Percentiles rank a stretch among this genome's conserved stretches.
phyloP scores from a whole-genome alignment of 2,329 filamentous ascomycete genomes.

The Parascedosporium putredinis region DNA sequence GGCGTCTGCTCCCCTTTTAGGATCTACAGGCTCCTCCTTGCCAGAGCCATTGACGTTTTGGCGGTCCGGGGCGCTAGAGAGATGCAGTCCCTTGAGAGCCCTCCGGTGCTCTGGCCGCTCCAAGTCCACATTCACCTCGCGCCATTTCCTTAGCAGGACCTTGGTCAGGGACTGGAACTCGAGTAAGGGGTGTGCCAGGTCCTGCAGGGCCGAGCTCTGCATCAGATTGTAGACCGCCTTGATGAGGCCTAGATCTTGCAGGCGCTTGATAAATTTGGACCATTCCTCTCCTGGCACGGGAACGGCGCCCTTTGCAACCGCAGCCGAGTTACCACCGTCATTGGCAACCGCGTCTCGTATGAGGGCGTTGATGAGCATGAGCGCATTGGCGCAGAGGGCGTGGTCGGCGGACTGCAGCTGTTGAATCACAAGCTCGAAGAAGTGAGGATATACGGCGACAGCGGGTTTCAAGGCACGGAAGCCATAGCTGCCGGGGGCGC shows the following conservation, averaged over 20 bases:
- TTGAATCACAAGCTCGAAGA: conserved; percentile 86
- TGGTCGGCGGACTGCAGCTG: conserved; percentile 91
- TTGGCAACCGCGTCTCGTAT: conserved; percentile 83
- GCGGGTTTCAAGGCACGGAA: conserved; percentile 88
- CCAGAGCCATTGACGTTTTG: conserved; percentile 26
- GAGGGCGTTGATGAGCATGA: conserved; percentile 90
- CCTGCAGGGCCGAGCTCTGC: conserved; percentile 86
- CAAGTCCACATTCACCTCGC: conserved; percentile 71
- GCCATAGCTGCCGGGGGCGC: conserved; percentile 57
- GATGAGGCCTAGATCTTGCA: conserved; percentile 89
- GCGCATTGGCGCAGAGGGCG: conserved; percentile 84
- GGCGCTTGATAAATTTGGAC: conserved; percentile 86
- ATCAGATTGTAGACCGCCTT: conserved; percentile 86
- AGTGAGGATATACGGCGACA: conserved; percentile 82
- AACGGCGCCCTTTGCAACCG: conserved; percentile 17
- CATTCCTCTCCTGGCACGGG: conserved; percentile 56
- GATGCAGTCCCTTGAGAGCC: conserved; percentile 74
- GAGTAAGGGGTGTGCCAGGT: conserved; percentile 77
- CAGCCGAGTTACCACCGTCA: conserved; percentile 41
- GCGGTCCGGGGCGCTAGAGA: conserved; percentile 65
- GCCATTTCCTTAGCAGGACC: conserved; percentile 77
- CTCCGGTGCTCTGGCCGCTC: conserved; percentile 82
- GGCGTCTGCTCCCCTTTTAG: conserved; percentile 56
- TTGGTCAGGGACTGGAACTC: conserved; percentile 93
- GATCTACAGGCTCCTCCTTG: conserved; percentile 25